phyloP scores from a whole-genome alignment of 2,329 filamentous ascomycete species.

The Botrytis elliptica region DNA sequence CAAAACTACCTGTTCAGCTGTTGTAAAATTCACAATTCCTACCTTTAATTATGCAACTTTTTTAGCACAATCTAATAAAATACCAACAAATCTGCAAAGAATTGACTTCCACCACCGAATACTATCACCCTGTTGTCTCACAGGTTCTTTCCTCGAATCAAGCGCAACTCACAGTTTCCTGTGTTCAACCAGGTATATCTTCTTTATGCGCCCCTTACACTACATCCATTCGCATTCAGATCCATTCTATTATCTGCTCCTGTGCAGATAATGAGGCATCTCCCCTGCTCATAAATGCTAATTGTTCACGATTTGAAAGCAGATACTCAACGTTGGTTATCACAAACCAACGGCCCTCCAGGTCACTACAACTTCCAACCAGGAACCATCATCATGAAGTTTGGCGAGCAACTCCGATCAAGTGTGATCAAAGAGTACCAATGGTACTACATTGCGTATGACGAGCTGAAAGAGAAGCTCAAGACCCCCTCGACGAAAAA shows the following conservation, averaged over 20 bases:
- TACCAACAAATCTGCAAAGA: not conserved
- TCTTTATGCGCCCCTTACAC: not conserved
- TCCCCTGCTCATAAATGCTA: conserved; percentile 28
- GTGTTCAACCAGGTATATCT: not conserved
- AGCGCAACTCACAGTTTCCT: not conserved
- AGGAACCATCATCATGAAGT: conserved; percentile 68
- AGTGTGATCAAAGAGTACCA: conserved; percentile 96
- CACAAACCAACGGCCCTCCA: conserved; percentile 21
- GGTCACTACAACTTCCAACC: conserved; percentile 39
- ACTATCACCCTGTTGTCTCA: not conserved
- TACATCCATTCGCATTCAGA: not conserved
- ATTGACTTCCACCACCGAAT: not conserved
- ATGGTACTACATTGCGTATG: conserved; percentile 98
- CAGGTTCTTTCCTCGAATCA: not conserved
- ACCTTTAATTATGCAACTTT: conserved; percentile 2
- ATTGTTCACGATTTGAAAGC: conserved; percentile 35
- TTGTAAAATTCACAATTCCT: not conserved
- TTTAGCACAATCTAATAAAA: not conserved
- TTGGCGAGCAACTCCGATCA: conserved; percentile 94
- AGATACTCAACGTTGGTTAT: conserved; percentile 26
- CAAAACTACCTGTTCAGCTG: not conserved
- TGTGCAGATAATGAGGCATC: not conserved
- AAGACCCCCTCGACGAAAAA: conserved; percentile 56
- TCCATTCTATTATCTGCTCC: not conserved
- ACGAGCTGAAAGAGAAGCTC: conserved; percentile 83